Evolutionary conservation across 805 yeast species (phyloP).

Genomic region (Candida easanensis): DNA sequence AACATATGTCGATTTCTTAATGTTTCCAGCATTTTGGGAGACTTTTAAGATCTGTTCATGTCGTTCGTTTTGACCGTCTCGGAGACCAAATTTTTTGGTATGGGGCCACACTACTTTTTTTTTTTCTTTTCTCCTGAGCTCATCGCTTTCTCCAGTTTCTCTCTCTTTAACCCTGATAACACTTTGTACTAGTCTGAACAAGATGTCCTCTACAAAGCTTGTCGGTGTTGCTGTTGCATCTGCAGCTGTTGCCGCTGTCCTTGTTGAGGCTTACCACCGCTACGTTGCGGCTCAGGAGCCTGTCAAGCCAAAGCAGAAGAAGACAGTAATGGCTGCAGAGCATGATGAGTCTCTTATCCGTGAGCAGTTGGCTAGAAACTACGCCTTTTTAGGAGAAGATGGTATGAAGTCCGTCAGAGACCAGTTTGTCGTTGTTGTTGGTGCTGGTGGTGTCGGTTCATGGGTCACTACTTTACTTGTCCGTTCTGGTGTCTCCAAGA

Average conservation of each 20-base stretch:
- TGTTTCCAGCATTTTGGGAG: too few relatives aligned
- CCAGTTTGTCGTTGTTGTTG: slow-evolving; percentile 75
- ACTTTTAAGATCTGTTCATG: too few relatives aligned
- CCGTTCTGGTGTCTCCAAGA: slow-evolving; percentile 80
- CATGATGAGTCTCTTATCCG: slow-evolving; percentile 71
- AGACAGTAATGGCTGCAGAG: slow-evolving; percentile 7
- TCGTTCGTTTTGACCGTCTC: too few relatives aligned
- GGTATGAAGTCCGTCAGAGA: slow-evolving; percentile 74
- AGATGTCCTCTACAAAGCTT: slow-evolving; percentile 23
- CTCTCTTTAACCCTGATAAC: background rate
- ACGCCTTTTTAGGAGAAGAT: slow-evolving; percentile 84
- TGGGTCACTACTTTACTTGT: slow-evolving; percentile 91
- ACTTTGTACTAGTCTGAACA: too few relatives aligned
- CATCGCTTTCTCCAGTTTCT: background rate
- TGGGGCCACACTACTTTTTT: slow-evolving; percentile 1
- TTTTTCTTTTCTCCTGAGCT: background rate
- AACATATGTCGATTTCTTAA: too few relatives aligned
- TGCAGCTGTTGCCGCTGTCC: slow-evolving; percentile 31
- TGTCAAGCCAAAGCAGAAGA: slow-evolving; percentile 6
- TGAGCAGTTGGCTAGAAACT: slow-evolving; percentile 92
- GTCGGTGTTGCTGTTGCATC: slow-evolving; percentile 31
- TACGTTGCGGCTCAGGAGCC: slow-evolving; percentile 6
- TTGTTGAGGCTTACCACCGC: slow-evolving; percentile 29
- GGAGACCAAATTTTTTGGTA: background rate
- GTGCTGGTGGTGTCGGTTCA: slow-evolving; percentile 99